Percentiles rank a stretch among this genome's conserved stretches.
Evolutionary conservation across 108 stramenopile genomes (phyloP).

Genomic region (Discostella stelligeroides): DNA sequence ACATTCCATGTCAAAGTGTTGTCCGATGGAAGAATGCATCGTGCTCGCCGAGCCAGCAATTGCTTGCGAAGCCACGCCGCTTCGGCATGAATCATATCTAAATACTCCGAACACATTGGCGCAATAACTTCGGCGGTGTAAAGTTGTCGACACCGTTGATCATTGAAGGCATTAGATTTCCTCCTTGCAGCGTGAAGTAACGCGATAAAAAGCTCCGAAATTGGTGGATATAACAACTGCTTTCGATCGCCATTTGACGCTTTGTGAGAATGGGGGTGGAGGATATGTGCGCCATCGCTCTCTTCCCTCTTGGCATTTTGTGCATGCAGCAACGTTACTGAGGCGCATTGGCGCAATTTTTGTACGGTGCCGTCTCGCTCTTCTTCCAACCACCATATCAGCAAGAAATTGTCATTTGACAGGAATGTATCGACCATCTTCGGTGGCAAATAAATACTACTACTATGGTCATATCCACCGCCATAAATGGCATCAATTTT

Average conservation of each 20-base stretch:
- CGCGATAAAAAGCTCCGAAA: conserved; percentile 72
- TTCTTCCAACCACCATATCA: conserved; percentile 74
- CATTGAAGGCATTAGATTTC: conserved; percentile 61
- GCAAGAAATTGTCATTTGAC: conserved; percentile 53
- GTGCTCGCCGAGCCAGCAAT: conserved; percentile 27
- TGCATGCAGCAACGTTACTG: conserved; percentile 50
- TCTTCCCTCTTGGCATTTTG: conserved; percentile 26
- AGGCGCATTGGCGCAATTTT: conserved; percentile 54
- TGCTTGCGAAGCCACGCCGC: conserved; percentile 55
- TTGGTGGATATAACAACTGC: conserved; percentile 46
- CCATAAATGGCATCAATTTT: not conserved
- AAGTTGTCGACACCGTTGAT: conserved; percentile 31
- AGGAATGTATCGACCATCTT: conserved; percentile 65
- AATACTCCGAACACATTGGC: conserved; percentile 66
- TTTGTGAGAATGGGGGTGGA: not conserved
- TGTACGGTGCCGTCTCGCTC: conserved; percentile 59
- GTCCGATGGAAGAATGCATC: conserved; percentile 29
- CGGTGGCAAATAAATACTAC: conserved; percentile 1
- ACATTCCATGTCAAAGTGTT: conserved; percentile 46
- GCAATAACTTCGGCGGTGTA: conserved; percentile 68
- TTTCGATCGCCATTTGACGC: conserved; percentile 10
- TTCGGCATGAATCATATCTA: conserved; percentile 72
- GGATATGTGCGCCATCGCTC: conserved; percentile 12
- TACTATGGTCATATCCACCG: not conserved
- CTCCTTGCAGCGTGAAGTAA: conserved; percentile 64